Conservation (phyloP, 805 yeast genomes). For the Candida chilensis region DNA sequence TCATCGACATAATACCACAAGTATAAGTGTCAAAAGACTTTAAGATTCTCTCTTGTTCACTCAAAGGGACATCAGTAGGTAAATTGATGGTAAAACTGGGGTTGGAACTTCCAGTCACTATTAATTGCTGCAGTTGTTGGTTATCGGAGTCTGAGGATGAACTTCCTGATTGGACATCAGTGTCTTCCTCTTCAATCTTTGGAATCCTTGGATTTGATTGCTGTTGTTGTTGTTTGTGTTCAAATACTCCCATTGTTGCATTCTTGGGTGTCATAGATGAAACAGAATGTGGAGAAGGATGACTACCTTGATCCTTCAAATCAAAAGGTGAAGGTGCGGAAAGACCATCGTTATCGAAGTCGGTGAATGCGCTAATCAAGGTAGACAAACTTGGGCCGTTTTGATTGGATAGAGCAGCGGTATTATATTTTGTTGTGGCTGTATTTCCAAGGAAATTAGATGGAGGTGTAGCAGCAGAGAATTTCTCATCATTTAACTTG, state of each 20-base stretch:
- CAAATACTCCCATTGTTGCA: too few relatives aligned
- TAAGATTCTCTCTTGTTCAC: constrained; percentile 10
- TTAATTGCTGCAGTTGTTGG: too few relatives aligned
- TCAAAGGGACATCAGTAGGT: neutral
- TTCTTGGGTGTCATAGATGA: too few relatives aligned
- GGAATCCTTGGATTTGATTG: too few relatives aligned
- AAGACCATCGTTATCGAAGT: constrained; percentile 9
- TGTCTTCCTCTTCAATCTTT: too few relatives aligned
- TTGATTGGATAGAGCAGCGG: constrained; percentile 1
- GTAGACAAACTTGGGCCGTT: constrained; percentile 13
- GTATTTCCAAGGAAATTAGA: too few relatives aligned
- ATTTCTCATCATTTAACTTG: neutral
- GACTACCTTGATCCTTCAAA: too few relatives aligned
- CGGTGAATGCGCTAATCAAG: constrained; percentile 14
- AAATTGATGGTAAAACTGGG: neutral
- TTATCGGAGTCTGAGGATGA: too few relatives aligned
- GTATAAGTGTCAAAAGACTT: constrained; percentile 35
- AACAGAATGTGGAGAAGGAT: too few relatives aligned
- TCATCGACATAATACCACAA: constrained; percentile 50
- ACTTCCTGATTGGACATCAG: too few relatives aligned
- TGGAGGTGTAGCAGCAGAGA: neutral
- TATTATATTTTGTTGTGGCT: constrained; percentile 1
- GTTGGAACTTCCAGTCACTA: too few relatives aligned
- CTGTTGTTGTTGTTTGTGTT: too few relatives aligned
- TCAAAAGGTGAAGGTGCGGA: constrained; percentile 12